Conservation (phyloP, 257 asterid species). For the Vinca minor region DNA sequence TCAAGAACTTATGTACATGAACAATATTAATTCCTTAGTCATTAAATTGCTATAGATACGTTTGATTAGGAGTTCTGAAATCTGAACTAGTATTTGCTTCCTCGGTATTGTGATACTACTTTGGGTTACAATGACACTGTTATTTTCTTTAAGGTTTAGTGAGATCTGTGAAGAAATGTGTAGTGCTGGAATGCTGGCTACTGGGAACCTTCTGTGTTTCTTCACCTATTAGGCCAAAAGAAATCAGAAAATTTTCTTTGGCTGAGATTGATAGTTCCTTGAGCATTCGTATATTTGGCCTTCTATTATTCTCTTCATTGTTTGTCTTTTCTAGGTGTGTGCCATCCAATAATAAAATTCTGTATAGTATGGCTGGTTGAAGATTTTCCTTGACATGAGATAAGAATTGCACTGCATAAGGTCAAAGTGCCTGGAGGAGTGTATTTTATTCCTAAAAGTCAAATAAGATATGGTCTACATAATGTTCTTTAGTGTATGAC, state of each 20-base stretch:
- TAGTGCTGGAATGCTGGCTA: background rate
- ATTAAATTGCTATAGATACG: background rate
- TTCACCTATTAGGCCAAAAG: background rate
- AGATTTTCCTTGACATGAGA: too few relatives aligned
- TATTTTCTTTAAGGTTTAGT: background rate
- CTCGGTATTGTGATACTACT: background rate
- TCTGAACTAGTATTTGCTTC: background rate
- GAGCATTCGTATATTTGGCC: background rate
- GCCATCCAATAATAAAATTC: background rate
- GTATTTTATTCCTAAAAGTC: too few relatives aligned
- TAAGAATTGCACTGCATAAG: too few relatives aligned
- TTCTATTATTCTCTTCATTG: too few relatives aligned
- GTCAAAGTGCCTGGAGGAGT: too few relatives aligned
- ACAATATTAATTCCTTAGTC: background rate
- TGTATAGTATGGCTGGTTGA: too few relatives aligned
- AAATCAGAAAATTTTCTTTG: background rate
- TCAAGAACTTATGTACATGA: background rate
- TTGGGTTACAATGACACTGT: background rate
- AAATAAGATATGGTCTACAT: too few relatives aligned
- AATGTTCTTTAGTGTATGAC: too few relatives aligned
- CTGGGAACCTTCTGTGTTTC: too few relatives aligned
- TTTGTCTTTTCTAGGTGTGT: background rate
- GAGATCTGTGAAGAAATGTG: background rate
- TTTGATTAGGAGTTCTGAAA: background rate
- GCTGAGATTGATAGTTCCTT: background rate